Percentiles rank a stretch among this genome's conserved stretches.
Conservation (phyloP, 352 stramenopile species). For the Globisporangium echinulatum region DNA sequence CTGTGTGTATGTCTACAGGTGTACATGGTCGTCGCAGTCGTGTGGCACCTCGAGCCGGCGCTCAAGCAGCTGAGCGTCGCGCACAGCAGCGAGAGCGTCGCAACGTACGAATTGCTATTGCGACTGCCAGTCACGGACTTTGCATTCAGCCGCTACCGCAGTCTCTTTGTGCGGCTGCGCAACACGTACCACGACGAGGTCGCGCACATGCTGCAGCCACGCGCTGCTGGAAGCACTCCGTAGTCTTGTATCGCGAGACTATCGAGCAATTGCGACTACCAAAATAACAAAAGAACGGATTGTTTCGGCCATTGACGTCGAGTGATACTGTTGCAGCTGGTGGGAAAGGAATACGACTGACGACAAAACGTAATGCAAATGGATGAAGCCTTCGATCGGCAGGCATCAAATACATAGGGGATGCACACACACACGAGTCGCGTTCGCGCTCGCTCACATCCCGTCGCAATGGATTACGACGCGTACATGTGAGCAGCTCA, state of each 20-base stretch:
- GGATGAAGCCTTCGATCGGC: background rate
- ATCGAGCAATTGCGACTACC: no score
- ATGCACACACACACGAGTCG: background rate
- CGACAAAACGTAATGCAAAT: background rate
- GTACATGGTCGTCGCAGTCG: conserved; percentile 35
- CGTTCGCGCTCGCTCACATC: background rate
- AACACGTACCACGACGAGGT: conserved; percentile 47
- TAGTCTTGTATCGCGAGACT: no score
- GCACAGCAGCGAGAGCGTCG: conserved; percentile 20
- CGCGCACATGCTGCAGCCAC: conserved; percentile 10
- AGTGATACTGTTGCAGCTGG: no score
- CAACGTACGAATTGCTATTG: conserved; percentile 27
- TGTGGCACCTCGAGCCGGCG: conserved; percentile 41
- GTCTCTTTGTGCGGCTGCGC: conserved; percentile 36
- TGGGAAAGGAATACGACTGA: no score
- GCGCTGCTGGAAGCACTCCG: no score
- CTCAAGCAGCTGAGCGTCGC: conserved; percentile 25
- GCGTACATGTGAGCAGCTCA: background rate
- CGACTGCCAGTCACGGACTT: conserved; percentile 42
- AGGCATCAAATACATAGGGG: background rate
- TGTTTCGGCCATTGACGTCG: no score
- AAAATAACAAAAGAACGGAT: no score
- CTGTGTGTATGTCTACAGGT: conserved; percentile 20
- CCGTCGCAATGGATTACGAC: background rate
- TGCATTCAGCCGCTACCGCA: conserved; percentile 28